phyloP scores from a whole-genome alignment of 225 moss, liverwort and hornwort genomes.

The Marchantia paleacea region DNA sequence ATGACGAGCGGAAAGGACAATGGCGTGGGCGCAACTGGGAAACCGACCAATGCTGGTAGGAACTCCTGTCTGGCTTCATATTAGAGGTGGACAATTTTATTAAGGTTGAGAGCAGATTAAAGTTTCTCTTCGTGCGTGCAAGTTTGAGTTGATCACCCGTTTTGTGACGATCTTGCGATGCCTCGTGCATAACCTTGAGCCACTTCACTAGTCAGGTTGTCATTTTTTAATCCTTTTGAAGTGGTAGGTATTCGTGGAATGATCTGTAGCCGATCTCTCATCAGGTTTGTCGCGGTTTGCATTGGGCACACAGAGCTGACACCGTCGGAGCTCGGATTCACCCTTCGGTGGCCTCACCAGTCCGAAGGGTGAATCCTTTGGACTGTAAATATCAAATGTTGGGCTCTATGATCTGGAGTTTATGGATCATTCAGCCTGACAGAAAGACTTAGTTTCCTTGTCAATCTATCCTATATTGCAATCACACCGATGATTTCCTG shows the following conservation, averaged over 20 bases:
- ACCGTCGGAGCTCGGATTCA: background rate
- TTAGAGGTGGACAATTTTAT: background rate
- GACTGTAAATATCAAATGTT: background rate
- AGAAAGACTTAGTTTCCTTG: background rate
- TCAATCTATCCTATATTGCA: background rate
- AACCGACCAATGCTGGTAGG: slow-evolving; percentile 52
- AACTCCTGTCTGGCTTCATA: background rate
- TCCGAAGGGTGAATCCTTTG: background rate
- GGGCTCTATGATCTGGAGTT: background rate
- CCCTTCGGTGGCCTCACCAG: background rate
- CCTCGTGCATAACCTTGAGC: background rate
- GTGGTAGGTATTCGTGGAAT: no score
- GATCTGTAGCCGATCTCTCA: background rate
- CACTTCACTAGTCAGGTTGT: background rate
- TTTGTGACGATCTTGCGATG: background rate
- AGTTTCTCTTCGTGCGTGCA: background rate
- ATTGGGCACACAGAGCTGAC: background rate
- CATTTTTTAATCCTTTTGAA: background rate
- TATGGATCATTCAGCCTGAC: background rate
- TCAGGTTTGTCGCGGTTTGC: background rate
- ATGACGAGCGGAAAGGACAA: slow-evolving; percentile 13
- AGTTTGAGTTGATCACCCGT: background rate
- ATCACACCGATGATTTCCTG: background rate
- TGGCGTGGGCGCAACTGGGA: slow-evolving; percentile 49
- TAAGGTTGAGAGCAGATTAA: background rate